phyloP scores from a whole-genome alignment of 805 yeast genomes.

The Candida mattraensis region DNA sequence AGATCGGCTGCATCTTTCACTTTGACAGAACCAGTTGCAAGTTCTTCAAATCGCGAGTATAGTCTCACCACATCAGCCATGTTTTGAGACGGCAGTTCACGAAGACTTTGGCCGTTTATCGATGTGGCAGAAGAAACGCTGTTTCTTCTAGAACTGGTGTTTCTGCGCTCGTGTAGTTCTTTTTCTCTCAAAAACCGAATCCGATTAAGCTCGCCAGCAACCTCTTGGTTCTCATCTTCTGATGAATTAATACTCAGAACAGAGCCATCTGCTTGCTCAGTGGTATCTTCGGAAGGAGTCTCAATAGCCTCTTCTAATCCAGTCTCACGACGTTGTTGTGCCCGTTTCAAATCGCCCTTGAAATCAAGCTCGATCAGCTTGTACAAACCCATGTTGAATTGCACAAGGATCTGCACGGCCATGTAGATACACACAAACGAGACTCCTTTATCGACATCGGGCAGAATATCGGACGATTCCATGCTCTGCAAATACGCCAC shows the following conservation, averaged over 20 bases:
- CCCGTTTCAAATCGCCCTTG: slow-evolving; percentile 31
- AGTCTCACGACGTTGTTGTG: slow-evolving; percentile 28
- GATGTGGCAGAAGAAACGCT: slow-evolving; percentile 14
- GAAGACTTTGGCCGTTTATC: slow-evolving; percentile 17
- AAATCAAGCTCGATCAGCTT: slow-evolving; percentile 72
- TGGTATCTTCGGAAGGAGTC: slow-evolving; percentile 16
- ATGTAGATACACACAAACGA: slow-evolving; percentile 81
- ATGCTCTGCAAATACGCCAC: slow-evolving; percentile 79
- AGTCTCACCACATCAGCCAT: slow-evolving; percentile 48
- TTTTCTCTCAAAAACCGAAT: slow-evolving; percentile 5
- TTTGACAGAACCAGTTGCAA: slow-evolving; percentile 21
- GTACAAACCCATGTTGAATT: slow-evolving; percentile 78
- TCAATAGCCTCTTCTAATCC: slow-evolving; percentile 16
- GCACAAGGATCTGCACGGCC: slow-evolving; percentile 62
- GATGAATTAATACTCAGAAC: slow-evolving; percentile 16
- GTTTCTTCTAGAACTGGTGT: slow-evolving; percentile 5
- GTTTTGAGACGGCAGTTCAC: slow-evolving; percentile 41
- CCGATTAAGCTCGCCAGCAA: slow-evolving; percentile 7
- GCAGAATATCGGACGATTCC: slow-evolving; percentile 60
- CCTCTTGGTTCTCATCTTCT: slow-evolving; percentile 1
- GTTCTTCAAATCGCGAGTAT: slow-evolving; percentile 48
- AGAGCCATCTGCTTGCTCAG: slow-evolving; percentile 1
- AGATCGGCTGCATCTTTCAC: slow-evolving; percentile 19
- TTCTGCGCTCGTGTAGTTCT: slow-evolving; percentile 1
- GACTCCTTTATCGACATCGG: slow-evolving; percentile 67